Evolutionary conservation across 176 grass and related monocot species (phyloP).

Genomic region (Bonia amplexicaulis): DNA sequence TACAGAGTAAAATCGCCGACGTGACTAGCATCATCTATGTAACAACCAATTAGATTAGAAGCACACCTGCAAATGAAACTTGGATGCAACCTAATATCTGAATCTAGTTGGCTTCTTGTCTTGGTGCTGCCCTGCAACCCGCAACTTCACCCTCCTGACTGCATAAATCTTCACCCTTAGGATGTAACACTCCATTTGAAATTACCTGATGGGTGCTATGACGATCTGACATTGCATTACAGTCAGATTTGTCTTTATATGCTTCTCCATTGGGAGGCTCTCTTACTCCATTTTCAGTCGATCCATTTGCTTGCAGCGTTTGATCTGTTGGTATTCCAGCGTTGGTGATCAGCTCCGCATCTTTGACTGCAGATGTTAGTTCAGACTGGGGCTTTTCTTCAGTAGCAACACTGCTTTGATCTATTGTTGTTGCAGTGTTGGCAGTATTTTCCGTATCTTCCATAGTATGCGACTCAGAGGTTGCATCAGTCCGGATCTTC

Average conservation of each 20-base stretch:
- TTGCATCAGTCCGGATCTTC: constrained; percentile 1
- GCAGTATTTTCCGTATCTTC: constrained; percentile 17
- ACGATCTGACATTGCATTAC: constrained; percentile 3
- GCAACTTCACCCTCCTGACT: constrained; percentile 29
- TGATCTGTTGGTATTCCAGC: constrained; percentile 31
- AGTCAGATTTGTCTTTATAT: constrained; percentile 10
- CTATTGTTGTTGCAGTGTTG: background rate
- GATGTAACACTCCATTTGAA: constrained; percentile 30
- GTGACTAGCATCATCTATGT: background rate
- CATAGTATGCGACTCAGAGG: background rate
- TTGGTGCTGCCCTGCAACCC: constrained; percentile 21
- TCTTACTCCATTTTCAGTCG: constrained; percentile 6
- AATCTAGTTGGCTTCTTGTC: constrained; percentile 39
- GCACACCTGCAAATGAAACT: constrained; percentile 62
- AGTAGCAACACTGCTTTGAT: constrained; percentile 16
- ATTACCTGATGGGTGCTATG: background rate
- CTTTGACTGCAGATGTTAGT: constrained; percentile 11
- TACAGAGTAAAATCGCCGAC: background rate
- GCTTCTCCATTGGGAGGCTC: constrained; percentile 6
- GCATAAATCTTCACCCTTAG: constrained; percentile 26
- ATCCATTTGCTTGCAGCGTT: constrained; percentile 8
- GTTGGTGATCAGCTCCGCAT: background rate
- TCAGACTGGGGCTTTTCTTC: constrained; percentile 30
- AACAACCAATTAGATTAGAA: background rate
- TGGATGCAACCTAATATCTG: constrained; percentile 27